phyloP scores from a whole-genome alignment of 805 yeast genomes.

The Saturnispora ahearnii region DNA sequence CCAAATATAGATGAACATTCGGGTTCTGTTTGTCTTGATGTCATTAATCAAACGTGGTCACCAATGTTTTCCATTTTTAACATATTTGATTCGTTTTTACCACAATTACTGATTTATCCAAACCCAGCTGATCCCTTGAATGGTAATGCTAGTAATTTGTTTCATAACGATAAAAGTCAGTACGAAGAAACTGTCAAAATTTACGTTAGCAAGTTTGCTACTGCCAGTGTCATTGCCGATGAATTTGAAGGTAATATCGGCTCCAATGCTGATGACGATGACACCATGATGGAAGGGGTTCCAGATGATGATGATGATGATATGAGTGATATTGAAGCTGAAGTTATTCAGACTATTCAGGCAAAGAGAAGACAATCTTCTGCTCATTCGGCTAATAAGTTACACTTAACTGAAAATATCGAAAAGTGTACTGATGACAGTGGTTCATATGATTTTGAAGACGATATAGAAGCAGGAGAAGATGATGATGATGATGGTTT shows the following conservation, averaged over 20 bases:
- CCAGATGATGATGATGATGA: slow-evolving; percentile 1
- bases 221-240: slow-evolving; percentile 25
- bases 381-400: neutral
- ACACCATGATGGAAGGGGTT: neutral
- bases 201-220: slow-evolving; percentile 67
- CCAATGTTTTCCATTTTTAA: slow-evolving; percentile 92
- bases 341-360: slow-evolving; percentile 1
- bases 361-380: slow-evolving; percentile 6
- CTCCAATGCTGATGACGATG: neutral
- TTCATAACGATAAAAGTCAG: slow-evolving; percentile 54
- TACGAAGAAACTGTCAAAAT: slow-evolving; percentile 64
- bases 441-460: neutral
- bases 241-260: slow-evolving; percentile 13
- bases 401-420: neutral
- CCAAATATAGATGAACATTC: slow-evolving; percentile 89
- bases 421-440: neutral
- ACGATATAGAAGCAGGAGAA: neutral
- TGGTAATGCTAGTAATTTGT: slow-evolving; percentile 77
- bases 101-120: slow-evolving; percentile 85
- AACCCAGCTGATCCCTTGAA: slow-evolving; percentile 92
- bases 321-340: slow-evolving; percentile 5
- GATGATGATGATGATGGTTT: neutral
- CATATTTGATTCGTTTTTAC: slow-evolving; percentile 86
- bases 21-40: slow-evolving; percentile 93
- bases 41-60: slow-evolving; percentile 95